Evolutionary conservation across 495 filamentous ascomycete genomes (phyloP).

Genomic region (Hypomontagnella monticulosa): DNA sequence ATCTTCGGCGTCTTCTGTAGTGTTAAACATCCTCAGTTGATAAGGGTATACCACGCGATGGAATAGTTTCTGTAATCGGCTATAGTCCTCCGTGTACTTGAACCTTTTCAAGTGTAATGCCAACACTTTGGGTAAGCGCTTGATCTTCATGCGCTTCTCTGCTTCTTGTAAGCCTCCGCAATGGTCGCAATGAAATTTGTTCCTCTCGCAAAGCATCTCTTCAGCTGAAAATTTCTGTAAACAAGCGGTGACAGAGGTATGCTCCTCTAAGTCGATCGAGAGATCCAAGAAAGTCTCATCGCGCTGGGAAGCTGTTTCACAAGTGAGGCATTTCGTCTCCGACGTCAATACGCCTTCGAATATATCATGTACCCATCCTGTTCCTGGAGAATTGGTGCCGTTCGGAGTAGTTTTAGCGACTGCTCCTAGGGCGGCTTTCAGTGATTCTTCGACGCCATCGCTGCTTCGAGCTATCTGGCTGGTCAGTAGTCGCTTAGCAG

Average conservation of each 20-base stretch:
- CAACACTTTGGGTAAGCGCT: conserved; percentile 88
- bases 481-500: conserved; percentile 68
- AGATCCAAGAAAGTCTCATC: conserved; percentile 96
- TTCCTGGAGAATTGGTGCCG: conserved; percentile 57
- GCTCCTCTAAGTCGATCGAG: conserved; percentile 94
- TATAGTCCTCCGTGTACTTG: conserved; percentile 96
- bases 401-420: conserved; percentile 51
- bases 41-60: conserved; percentile 97
- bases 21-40: conserved; percentile 95
- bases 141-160: conserved; percentile 99
- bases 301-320: conserved; percentile 92
- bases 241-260: conserved; percentile 96
- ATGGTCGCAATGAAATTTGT: conserved; percentile 98
- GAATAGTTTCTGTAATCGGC: conserved; percentile 93
- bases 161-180: conserved; percentile 97
- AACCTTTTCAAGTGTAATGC: conserved; percentile 95
- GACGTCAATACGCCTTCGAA: conserved; percentile 96
- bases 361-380: conserved; percentile 95
- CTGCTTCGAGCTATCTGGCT: conserved; percentile 53
- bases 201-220: conserved; percentile 98
- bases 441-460: conserved; percentile 50
- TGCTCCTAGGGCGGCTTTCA: conserved; percentile 58
- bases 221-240: conserved; percentile 95
- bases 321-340: conserved; percentile 95
- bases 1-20: conserved; percentile 95